These are phyloP conservation scores for Raddia guianensis DNA, from an alignment of 176 grass and related monocot species.

Conservation along the genomic window DNA sequence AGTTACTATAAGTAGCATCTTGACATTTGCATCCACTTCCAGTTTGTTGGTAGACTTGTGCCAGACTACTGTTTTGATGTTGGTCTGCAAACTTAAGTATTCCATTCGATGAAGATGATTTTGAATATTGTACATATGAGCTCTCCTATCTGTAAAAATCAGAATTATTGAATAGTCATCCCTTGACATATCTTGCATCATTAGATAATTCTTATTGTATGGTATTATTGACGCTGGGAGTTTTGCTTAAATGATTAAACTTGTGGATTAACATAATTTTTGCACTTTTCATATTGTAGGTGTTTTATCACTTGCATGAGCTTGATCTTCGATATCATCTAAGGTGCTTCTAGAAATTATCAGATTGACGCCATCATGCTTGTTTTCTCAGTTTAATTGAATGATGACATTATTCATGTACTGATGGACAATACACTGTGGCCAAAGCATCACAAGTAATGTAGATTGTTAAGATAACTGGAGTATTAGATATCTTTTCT, in stretches of 20 bases:
- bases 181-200: neutral
- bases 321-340: conserved; percentile 99
- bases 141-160: neutral
- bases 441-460: conserved; percentile 14
- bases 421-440: conserved; percentile 6
- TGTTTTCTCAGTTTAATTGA: conserved; percentile 28
- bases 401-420: conserved; percentile 4
- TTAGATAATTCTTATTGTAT: conserved; percentile 31
- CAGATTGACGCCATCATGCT: neutral
- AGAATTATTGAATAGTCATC: neutral
- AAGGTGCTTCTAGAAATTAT: conserved; percentile 58
- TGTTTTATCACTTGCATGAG: conserved; percentile 94
- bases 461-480: neutral
- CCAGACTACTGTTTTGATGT: conserved; percentile 6
- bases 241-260: neutral
- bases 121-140: conserved; percentile 15
- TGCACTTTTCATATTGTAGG: conserved; percentile 53
- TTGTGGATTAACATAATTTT: neutral
- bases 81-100: conserved; percentile 19
- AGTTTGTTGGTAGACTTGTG: conserved; percentile 13
- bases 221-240: neutral
- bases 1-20: conserved; percentile 25
- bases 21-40: conserved; percentile 24
- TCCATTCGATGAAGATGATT: conserved; percentile 17
- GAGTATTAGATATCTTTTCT: conserved; percentile 2